Conservation (phyloP, 345 rosid genomes). For the Angophora floribunda region DNA sequence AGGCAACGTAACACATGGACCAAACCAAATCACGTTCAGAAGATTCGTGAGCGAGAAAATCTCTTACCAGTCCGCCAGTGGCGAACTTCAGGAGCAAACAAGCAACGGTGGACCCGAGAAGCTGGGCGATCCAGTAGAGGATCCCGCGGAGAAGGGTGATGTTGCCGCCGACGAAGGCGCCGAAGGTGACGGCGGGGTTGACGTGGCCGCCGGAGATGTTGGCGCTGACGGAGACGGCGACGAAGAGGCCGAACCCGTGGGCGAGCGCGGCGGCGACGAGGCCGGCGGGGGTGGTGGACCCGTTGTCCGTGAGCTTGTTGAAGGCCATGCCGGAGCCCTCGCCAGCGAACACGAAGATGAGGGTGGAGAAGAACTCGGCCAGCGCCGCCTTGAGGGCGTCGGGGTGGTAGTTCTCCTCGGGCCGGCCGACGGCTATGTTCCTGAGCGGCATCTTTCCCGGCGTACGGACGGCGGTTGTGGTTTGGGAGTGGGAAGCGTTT, state of each 20-base stretch:
- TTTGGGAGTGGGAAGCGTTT: not conserved
- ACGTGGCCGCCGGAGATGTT: conserved; percentile 95
- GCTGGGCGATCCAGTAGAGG: conserved; percentile 88
- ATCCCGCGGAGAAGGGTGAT: conserved; percentile 82
- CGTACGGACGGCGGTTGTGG: not conserved
- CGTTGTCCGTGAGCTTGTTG: conserved; percentile 66
- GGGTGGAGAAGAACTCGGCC: conserved; percentile 83
- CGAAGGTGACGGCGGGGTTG: conserved; percentile 89
- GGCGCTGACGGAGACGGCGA: conserved; percentile 67
- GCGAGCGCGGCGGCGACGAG: conserved; percentile 71
- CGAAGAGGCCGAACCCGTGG: conserved; percentile 76
- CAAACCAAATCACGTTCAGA: not conserved
- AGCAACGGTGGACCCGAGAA: conserved; percentile 75
- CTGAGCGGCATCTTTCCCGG: conserved; percentile 63
- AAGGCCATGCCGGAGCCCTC: conserved; percentile 94
- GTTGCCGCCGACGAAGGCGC: conserved; percentile 81
- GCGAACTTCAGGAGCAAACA: conserved; percentile 72
- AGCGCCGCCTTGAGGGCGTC: conserved; percentile 64
- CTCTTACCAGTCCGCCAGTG: conserved; percentile 60
- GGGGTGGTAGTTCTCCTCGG: conserved; percentile 56
- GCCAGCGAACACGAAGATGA: conserved; percentile 87
- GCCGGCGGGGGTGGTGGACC: conserved; percentile 67
- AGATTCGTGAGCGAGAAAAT: not conserved
- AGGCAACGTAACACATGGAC: not conserved
- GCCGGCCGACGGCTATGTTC: conserved; percentile 70